Evolutionary conservation across 139 green algal species (phyloP), one percentile per base, ranked within the genome.

Genomic region (Volvox africanus): DNA sequence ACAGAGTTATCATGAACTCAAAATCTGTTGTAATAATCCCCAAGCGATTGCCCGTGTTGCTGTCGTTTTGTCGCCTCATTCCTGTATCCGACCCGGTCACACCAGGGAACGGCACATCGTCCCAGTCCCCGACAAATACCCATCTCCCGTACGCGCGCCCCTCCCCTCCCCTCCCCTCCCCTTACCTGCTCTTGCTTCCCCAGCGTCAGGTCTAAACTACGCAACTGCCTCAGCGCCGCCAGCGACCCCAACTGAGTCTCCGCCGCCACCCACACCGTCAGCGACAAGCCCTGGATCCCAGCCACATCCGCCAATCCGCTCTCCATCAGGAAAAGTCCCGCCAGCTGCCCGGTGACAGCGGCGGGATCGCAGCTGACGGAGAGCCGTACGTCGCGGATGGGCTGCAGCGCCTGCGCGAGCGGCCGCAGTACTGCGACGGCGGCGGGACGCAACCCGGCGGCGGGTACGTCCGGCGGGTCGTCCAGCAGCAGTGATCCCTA

Each of bases 141-240:
- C 44, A 14, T 9, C 44, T 9, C 44, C 5, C 44, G 5, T 55
- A 14, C 44, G 44, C 44, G 5, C 44, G 5, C 44, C 9, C 44
- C 65, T 73, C 11, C 65, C 65, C 24, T 24, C 2, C 16, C 65
- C 65, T 28, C 11, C 65, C 24, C 65, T 73, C n/a, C 18, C 14
- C 61, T 19, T 44, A 88, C 83, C 67, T 89, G 85, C 69, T 89
- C 85, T 71, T 89, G 85, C 85, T 89, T 89, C 11, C 85, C 85
- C 67, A 89, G 33, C 37, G 85, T 89, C 37, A 89, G 85, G 14
- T 89, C 85, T 37, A 89, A n/a, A 50, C 85, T 89, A 14, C 85
- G 69, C 85, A 89, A 50, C 85, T 89, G 85, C 44, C 6, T 2
- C 69, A 89, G 28, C 18, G 30, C 85, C n/a, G 85, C 85, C 85